phyloP scores from a whole-genome alignment of 2,329 filamentous ascomycete genomes.

The Reticulascus tulasneorum region DNA sequence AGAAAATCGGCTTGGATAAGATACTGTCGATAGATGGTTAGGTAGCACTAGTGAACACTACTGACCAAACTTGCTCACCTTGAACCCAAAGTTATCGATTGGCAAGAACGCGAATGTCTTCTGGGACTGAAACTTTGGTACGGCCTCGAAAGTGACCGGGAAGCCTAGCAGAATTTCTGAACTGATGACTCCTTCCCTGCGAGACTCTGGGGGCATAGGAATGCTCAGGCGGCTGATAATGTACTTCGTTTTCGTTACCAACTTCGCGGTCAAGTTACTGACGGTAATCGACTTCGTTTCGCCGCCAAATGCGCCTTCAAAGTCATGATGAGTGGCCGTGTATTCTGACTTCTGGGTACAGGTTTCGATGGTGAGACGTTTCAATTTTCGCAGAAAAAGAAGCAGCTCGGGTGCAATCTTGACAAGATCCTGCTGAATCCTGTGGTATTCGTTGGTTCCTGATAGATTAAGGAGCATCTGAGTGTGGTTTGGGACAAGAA shows the following conservation, averaged over 20 bases:
- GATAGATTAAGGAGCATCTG: constrained; percentile 3
- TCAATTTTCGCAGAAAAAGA: constrained; percentile 22
- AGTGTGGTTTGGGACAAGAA: neutral
- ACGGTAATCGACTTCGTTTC: neutral
- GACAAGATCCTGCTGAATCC: constrained; percentile 13
- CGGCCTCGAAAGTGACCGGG: constrained; percentile 3
- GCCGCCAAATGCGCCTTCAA: neutral
- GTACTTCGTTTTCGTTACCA: neutral
- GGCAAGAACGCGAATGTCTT: constrained; percentile 19
- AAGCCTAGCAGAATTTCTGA: constrained; percentile 17
- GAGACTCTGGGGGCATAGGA: neutral
- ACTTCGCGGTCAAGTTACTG: too few relatives aligned
- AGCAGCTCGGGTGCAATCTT: constrained; percentile 19
- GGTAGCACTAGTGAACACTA: neutral
- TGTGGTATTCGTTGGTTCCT: constrained; percentile 2
- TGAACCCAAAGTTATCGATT: constrained; percentile 11
- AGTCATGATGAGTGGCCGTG: neutral
- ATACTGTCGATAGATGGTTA: constrained; percentile 18
- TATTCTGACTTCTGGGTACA: neutral
- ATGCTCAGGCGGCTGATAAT: neutral
- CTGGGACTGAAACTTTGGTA: constrained; percentile 5
- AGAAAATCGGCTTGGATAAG: constrained; percentile 24
- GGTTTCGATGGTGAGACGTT: constrained; percentile 5
- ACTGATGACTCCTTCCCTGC: neutral
- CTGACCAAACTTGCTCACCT: constrained; percentile 2